Evolutionary conservation across 2,329 filamentous ascomycete species (phyloP).

Genomic region (Aspergillus ochraceoroseus): DNA sequence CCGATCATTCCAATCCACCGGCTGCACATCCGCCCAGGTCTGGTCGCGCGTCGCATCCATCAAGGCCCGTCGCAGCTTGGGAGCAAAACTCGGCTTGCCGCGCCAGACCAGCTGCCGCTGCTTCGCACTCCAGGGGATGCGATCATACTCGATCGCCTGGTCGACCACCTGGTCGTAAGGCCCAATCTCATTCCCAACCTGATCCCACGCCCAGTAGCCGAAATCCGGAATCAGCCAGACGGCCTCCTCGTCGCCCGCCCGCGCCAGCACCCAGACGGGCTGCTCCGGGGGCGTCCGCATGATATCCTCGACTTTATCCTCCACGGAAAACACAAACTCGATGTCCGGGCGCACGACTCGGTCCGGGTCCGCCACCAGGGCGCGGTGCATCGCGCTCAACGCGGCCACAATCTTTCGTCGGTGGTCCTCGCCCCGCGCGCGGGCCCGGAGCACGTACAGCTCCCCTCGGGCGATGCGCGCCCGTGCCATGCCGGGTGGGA

Average conservation of each 20-base stretch:
- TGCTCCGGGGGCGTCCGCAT: slow-evolving; percentile 26
- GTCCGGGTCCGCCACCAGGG: slow-evolving; percentile 40
- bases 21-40: slow-evolving; percentile 47
- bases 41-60: slow-evolving; percentile 40
- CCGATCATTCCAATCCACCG: slow-evolving; percentile 39
- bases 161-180: slow-evolving; percentile 38
- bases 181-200: slow-evolving; percentile 32
- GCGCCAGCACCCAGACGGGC: slow-evolving; percentile 44
- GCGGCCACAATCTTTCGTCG: slow-evolving; percentile 40
- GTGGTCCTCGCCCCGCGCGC: slow-evolving; percentile 35
- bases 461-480: slow-evolving; percentile 34
- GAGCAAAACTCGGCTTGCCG: slow-evolving; percentile 43
- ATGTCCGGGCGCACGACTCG: slow-evolving; percentile 39
- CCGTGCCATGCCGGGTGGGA: slow-evolving; percentile 34
- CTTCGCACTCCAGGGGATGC: slow-evolving; percentile 36
- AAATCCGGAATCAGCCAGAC: slow-evolving; percentile 52
- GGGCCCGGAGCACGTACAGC: slow-evolving; percentile 30
- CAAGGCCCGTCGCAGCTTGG: slow-evolving; percentile 40
- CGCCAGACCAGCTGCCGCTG: slow-evolving; percentile 47
- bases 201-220: slow-evolving; percentile 50
- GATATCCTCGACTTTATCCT: slow-evolving; percentile 44
- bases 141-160: slow-evolving; percentile 20
- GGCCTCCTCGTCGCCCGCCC: slow-evolving; percentile 37
- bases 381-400: slow-evolving; percentile 48
- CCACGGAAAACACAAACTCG: slow-evolving; percentile 46